Evolutionary conservation across 2,329 filamentous ascomycete genomes (phyloP).

Genomic region (Penicillium fuscoglaucum): DNA sequence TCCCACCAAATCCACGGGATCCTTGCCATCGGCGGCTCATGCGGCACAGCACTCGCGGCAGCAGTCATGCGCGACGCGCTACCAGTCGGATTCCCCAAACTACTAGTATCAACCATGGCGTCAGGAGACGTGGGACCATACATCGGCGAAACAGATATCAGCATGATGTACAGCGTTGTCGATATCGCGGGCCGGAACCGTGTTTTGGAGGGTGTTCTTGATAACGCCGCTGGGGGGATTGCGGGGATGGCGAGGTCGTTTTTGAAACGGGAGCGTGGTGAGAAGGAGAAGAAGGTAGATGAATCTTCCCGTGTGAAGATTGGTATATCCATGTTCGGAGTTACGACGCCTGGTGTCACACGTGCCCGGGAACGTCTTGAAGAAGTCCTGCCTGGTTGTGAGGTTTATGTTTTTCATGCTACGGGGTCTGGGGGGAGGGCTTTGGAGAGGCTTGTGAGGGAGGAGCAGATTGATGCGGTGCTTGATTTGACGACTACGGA

Average conservation of each 20-base stretch:
- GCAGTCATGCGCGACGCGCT: constrained; percentile 61
- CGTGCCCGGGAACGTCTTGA: constrained; percentile 55
- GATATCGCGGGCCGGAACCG: constrained; percentile 67
- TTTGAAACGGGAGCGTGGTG: background rate
- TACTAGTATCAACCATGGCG: constrained; percentile 70
- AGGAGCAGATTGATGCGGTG: constrained; percentile 63
- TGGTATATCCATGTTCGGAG: constrained; percentile 72
- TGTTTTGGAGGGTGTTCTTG: constrained; percentile 58
- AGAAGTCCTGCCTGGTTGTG: constrained; percentile 45
- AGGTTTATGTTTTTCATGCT: constrained; percentile 68
- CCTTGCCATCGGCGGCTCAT: constrained; percentile 62
- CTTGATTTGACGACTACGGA: constrained; percentile 73
- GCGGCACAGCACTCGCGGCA: constrained; percentile 62
- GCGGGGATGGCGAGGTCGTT: constrained; percentile 58
- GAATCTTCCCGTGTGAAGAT: constrained; percentile 39
- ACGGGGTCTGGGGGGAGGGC: constrained; percentile 67
- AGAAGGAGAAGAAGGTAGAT: constrained; percentile 33
- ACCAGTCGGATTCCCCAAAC: constrained; percentile 67
- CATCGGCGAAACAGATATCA: constrained; percentile 68
- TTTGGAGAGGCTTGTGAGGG: constrained; percentile 64
- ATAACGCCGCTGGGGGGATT: constrained; percentile 64
- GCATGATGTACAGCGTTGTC: constrained; percentile 70
- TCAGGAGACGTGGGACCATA: constrained; percentile 65
- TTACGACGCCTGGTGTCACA: constrained; percentile 67
- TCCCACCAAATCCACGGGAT: constrained; percentile 54